Base-by-base conservation (phyloP, 768 basidiomycete genomes). In the Leccinellum albellum region DNA sequence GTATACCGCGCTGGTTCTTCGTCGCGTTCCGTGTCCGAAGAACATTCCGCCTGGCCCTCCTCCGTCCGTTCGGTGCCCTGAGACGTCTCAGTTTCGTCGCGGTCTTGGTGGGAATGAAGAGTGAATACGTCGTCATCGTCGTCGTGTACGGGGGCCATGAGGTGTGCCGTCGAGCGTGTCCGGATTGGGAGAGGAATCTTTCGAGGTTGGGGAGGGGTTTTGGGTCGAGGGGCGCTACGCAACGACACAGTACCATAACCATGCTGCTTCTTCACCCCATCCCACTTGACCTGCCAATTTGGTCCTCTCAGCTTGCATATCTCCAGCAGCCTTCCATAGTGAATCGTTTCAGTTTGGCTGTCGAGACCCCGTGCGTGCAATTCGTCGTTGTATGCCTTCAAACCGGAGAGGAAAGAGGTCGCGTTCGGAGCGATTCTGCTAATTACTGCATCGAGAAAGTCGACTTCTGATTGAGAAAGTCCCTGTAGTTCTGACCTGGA, bases 231-330 rank as follows among this genome's bases (percentile, higher is more conserved):
- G n/a, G 29, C 47, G n/a, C 49, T 47, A 24, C 45, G 56, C 57
- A 69, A 56, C 32, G 51, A 51, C n/a, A 59, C 55, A 23, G 58
- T 60, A 26, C 63, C 73, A 60, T 80, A 77, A 13, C 75, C 77
- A 61, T 83, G 69, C 61, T 83, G 82, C 32, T 67, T 67, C 74
- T 88, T 93, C 53, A 89, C 84, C 60, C 76, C 76, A 32, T 75
- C 75, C 93, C 93, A 95, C 71, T 92, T 92, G 29, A 84, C 87
- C 29, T 78, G 82, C 91, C 92, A 95, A 66, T 82, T 87, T 55
- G 76, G 78, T 10, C 89, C 93, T 72, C 85, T 89, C 64, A 94
- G 66, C 42, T 88, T 90, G 47, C 89, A 89, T 3, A 95, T 76
- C 70, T 94, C 92, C 57, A 95, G 73, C 29, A 95, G 71, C 68